These are phyloP conservation scores for Pythium angustatum DNA, from an alignment of 352 stramenopile genomes.

Conservation along the genomic window DNA sequence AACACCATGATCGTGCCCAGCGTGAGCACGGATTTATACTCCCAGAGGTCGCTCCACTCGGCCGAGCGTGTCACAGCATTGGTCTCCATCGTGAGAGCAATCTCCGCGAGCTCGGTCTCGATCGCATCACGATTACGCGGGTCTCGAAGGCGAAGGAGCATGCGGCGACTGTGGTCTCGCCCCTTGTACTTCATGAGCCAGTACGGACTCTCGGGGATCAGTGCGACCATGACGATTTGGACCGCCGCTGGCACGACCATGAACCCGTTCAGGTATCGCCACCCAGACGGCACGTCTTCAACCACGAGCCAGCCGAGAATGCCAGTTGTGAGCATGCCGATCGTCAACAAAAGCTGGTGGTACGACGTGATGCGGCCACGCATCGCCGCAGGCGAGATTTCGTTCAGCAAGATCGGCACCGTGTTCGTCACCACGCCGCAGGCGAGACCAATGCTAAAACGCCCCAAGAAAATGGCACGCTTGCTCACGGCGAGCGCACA, in stretches of 20 bases:
- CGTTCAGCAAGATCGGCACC: conserved; percentile 79
- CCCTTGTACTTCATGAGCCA: conserved; percentile 85
- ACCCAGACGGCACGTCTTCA: conserved; percentile 76
- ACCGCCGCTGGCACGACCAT: conserved; percentile 64
- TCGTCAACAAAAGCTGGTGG: conserved; percentile 87
- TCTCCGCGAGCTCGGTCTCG: conserved; percentile 63
- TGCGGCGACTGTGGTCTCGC: conserved; percentile 35
- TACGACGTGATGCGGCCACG: conserved; percentile 83
- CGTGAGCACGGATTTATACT: conserved; percentile 57
- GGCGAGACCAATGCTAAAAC: conserved; percentile 62
- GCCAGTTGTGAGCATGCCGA: conserved; percentile 81
- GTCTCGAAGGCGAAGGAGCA: conserved; percentile 47
- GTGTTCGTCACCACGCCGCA: conserved; percentile 83
- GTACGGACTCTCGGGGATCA: conserved; percentile 86
- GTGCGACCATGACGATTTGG: conserved; percentile 53
- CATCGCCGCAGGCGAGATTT: conserved; percentile 67
- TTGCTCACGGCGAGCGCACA: conserved; percentile 69
- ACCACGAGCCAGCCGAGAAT: conserved; percentile 81
- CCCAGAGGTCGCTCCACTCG: conserved; percentile 52
- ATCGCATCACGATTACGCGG: conserved; percentile 37
- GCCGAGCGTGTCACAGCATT: conserved; percentile 35
- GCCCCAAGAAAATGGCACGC: conserved; percentile 54
- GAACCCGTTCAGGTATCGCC: conserved; percentile 80
- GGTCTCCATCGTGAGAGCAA: conserved; percentile 61
- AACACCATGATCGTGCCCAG: conserved; percentile 72